Base-by-base conservation (phyloP, 2,329 filamentous ascomycete species). In the Diaporthe eres region DNA sequence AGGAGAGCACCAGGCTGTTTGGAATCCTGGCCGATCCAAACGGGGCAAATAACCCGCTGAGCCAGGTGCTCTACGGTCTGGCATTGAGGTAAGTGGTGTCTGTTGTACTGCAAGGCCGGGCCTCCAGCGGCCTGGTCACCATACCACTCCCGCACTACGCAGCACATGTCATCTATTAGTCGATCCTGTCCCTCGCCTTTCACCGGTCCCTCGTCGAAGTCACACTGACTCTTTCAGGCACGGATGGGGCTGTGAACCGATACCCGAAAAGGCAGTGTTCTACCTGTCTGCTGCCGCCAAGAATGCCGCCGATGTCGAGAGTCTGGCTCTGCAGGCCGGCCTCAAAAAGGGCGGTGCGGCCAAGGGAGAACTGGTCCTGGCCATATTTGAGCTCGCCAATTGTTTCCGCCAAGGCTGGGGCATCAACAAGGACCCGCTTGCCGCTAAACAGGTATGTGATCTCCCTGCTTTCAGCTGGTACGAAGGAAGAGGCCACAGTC, bases 361-460 rank as follows among this genome's bases (percentile, higher is more conserved):
- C 60, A 99, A 98, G 86, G 97, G 97, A 76, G 97, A 99, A 88
- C 90, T 99, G 72, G 94, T 98, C 25, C 91, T 99, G 77, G 96
- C 97, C 77, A 98, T 99, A 78, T 98, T 97, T 81, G 97, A 99
- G 87, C 87, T 99, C 81, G 95, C 93, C 74, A 97, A 97, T 84
- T 96, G 92, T 85, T 98, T 98, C 88, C 92, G 97, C 77, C 92
- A 98, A 84, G 97, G 95, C 73, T 98, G 96, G 96, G 97, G 97
- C 67, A 93, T 98, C 68, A 89, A 91, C 77, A 94, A 94, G 82
- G 97, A 99, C 83, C 90, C 95, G 49, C 89, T 95, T 71, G 97
- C 97, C 63, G 97, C 97, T 68, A 92, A 92, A 83, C 90, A 92
- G 87, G 91, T 92, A 80, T 80, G 88, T 84, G 28, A 25, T 42